Base-by-base conservation (phyloP, 805 yeast genomes). In the Saturnispora halmiae region DNA sequence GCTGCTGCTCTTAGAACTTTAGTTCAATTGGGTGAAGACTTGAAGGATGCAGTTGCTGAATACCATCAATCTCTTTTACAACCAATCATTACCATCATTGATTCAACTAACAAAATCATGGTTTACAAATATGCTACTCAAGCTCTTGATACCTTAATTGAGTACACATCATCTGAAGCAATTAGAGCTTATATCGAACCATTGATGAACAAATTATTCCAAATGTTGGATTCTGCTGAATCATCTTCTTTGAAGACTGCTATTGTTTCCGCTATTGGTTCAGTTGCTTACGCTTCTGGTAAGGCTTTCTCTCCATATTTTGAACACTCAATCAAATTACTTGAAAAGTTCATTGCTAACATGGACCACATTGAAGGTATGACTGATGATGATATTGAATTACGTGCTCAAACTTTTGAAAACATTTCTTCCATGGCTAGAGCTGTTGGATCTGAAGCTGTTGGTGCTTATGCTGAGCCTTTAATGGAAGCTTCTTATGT, bases 211-310 rank as follows among this genome's bases (percentile, higher is more conserved):
- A 83, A 88, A 56, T 72, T 92, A 51, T 77, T 88, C 69, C 76
- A 73, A 44, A 82, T 92, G 83, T 73, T 90, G 53, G 80, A 77
- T 53, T 69, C 73, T 47, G 84, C 94, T 36, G 72, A 77, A 51
- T 72, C 81, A 28, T 81, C 88, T 18, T 75, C 94, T 13, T 69
- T 83, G 56, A 81, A 78, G 60, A 66, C 83, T 36, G 84, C 85
- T 45, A 79, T 83, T 56, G 96, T 92, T 45, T 83, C 95, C 40
- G 96, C 96, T 30, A 84, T 92, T 59, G 97, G 97, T 42, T 88
- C 97, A 30, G 85, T 95, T 45, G 97, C 98, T 22, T 87, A 81
- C 58, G 95, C 97, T 43, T 77, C 95, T 33, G 96, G 96, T 63
- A 79, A 79, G 53, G 73, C 82, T 30, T 92, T 84, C 64, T 67